Conservation (phyloP, 2,329 filamentous ascomycete species). For the Pseudophaeomoniella oleicola region DNA sequence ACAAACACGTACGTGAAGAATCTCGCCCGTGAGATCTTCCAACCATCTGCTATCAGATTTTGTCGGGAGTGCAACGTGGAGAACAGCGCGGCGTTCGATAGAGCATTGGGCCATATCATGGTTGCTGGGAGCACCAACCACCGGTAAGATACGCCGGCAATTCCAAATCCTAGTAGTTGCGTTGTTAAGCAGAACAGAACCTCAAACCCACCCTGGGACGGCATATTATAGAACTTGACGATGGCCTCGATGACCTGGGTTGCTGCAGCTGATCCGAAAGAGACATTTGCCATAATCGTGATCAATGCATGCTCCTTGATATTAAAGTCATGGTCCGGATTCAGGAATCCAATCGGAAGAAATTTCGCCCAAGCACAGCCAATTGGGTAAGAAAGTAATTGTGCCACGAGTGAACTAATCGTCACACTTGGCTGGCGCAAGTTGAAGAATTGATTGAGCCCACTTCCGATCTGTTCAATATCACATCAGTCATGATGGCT, state of each 20-base stretch:
- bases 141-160: conserved; percentile 21
- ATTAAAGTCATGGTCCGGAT: conserved; percentile 29
- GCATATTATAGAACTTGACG: conserved; percentile 24
- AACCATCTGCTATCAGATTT: conserved; percentile 22
- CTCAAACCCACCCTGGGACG: conserved; percentile 22
- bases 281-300: conserved; percentile 34
- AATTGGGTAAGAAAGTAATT: conserved; percentile 28
- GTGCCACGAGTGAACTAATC: no score
- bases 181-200: conserved; percentile 22
- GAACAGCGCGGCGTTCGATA: conserved; percentile 24
- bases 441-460: conserved; percentile 32
- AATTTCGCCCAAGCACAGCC: conserved; percentile 24
- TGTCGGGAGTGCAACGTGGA: conserved; percentile 22
- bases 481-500: no score
- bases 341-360: conserved; percentile 23
- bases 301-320: conserved; percentile 32
- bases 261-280: conserved; percentile 30
- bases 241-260: conserved; percentile 31
- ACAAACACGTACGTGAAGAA: no score
- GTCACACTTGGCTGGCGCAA: conserved; percentile 32
- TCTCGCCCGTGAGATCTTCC: conserved; percentile 21
- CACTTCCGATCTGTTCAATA: conserved; percentile 30
- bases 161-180: conserved; percentile 24
- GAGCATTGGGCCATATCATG: conserved; percentile 24
- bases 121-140: conserved; percentile 24